These are phyloP conservation scores for Circinella umbellata DNA, from an alignment of 371 early-diverging fungal genomes.

Conservation along the genomic window DNA sequence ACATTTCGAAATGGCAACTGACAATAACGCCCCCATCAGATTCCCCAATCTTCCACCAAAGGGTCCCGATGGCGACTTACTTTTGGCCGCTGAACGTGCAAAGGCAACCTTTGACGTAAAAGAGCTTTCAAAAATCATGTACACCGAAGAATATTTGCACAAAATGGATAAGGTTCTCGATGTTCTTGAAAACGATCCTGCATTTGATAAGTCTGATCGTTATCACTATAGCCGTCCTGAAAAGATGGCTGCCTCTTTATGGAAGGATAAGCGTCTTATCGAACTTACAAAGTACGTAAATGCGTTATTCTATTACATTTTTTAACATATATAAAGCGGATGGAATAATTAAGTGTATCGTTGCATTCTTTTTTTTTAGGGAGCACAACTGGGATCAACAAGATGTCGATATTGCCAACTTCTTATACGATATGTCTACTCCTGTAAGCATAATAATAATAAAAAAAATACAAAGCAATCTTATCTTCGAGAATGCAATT, in stretches of 20 bases:
- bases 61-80: conserved; percentile 61
- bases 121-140: conserved; percentile 57
- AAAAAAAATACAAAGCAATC: not conserved
- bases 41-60: conserved; percentile 61
- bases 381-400: conserved; percentile 53
- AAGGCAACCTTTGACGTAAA: conserved; percentile 60
- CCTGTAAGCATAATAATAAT: conserved; percentile 36
- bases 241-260: conserved; percentile 49
- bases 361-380: conserved; percentile 19
- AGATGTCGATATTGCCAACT: conserved; percentile 46
- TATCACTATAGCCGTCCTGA: conserved; percentile 61
- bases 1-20: conserved; percentile 11
- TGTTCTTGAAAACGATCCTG: conserved; percentile 61
- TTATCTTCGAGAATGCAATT: too few species aligned
- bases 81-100: conserved; percentile 63
- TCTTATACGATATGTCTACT: conserved; percentile 50
- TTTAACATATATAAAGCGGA: not conserved
- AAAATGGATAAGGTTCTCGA: conserved; percentile 54
- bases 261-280: conserved; percentile 60
- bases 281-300: conserved; percentile 44
- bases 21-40: conserved; percentile 44
- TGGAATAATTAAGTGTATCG: too few species aligned
- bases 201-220: conserved; percentile 61
- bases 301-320: not conserved
- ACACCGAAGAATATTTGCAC: conserved; percentile 56